Evolutionary conservation across 805 yeast genomes (phyloP).

Genomic region (Tetrapisispora arboricola): DNA sequence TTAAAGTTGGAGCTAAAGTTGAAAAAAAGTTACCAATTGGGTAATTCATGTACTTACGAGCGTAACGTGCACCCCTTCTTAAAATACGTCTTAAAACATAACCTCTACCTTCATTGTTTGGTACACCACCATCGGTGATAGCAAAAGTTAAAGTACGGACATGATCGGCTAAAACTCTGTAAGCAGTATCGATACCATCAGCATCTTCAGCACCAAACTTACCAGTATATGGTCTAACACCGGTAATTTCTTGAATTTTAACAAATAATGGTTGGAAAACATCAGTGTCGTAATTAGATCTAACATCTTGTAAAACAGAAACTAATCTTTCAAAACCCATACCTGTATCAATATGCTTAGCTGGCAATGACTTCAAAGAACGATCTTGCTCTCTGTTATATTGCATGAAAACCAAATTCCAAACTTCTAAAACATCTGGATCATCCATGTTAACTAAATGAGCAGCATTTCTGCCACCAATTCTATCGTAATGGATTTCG

Average conservation of each 20-base stretch:
- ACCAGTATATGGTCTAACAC: conserved; percentile 85
- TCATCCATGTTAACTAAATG: conserved; percentile 89
- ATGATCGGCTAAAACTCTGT: conserved; percentile 96
- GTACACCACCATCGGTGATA: conserved; percentile 97
- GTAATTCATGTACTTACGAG: conserved; percentile 88
- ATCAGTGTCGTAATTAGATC: conserved; percentile 94
- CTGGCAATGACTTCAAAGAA: conserved; percentile 72
- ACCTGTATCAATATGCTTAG: conserved; percentile 95
- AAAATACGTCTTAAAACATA: conserved; percentile 93
- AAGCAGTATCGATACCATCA: conserved; percentile 96
- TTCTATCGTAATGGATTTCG: conserved; percentile 94
- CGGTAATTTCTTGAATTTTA: conserved; percentile 84
- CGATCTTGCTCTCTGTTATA: conserved; percentile 89
- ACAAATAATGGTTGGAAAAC: conserved; percentile 84
- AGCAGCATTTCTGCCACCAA: conserved; percentile 96
- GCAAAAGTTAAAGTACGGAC: conserved; percentile 96
- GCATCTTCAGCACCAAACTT: conserved; percentile 85
- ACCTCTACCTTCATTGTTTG: conserved; percentile 98
- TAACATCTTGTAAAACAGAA: conserved; percentile 80
- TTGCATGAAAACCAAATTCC: conserved; percentile 97
- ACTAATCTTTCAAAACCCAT: conserved; percentile 98
- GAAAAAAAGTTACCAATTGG: conserved; percentile 94
- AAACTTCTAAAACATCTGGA: conserved; percentile 93
- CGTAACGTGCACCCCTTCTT: conserved; percentile 97
- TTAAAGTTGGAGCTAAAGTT: conserved; percentile 82